Evolutionary conservation across 192 early-diverging fungal species (phyloP).

Genomic region (Geranomyces michiganensis): DNA sequence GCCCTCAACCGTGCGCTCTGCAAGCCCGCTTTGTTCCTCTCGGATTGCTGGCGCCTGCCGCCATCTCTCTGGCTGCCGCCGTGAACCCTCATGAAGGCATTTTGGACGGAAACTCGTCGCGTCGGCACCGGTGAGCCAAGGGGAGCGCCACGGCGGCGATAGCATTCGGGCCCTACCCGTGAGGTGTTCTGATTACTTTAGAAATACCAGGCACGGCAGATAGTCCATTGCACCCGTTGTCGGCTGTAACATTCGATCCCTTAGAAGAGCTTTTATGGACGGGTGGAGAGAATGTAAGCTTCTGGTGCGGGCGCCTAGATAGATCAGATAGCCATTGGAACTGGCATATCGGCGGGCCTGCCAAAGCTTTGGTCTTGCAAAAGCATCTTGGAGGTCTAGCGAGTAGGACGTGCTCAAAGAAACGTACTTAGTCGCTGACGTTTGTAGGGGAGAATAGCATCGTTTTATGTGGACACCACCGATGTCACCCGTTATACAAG

Average conservation of each 20-base stretch:
- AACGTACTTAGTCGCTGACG: not conserved
- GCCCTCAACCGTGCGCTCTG: too few species aligned
- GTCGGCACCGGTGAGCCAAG: slow-evolving; percentile 30
- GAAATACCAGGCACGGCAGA: slow-evolving; percentile 12
- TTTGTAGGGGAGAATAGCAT: slow-evolving; percentile 59
- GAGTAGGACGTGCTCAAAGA: not conserved
- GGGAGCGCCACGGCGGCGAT: not conserved
- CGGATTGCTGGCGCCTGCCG: too few species aligned
- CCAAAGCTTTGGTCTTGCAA: not conserved
- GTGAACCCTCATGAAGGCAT: not conserved
- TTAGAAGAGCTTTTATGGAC: slow-evolving; percentile 84
- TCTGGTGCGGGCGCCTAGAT: not conserved
- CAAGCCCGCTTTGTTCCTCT: too few species aligned
- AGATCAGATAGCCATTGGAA: slow-evolving; percentile 5
- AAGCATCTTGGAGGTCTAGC: not conserved
- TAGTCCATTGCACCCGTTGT: slow-evolving; percentile 25
- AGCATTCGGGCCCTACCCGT: not conserved
- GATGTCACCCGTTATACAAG: slow-evolving; percentile 71
- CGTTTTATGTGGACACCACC: slow-evolving; percentile 25
- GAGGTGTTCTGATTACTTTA: not conserved
- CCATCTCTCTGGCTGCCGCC: slow-evolving; percentile 5
- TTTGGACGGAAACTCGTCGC: slow-evolving; percentile 27
- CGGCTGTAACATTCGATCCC: slow-evolving; percentile 64
- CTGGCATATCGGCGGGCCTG: not conserved
- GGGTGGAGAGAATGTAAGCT: slow-evolving; percentile 78